phyloP scores from a whole-genome alignment of 805 yeast species.

The Torulaspora quercuum region DNA sequence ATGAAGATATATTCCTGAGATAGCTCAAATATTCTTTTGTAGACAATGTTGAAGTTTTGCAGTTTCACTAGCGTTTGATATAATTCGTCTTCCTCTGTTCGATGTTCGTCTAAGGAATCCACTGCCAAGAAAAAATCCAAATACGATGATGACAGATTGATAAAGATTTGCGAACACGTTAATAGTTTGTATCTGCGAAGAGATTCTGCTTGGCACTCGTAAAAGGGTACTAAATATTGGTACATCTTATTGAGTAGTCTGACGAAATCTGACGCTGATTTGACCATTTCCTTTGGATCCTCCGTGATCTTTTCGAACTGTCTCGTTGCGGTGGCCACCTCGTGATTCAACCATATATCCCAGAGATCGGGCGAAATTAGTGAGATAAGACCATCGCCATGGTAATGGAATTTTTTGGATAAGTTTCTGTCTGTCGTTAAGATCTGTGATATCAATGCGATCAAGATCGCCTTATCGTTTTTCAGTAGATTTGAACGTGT shows the following conservation, averaged over 20 bases:
- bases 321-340: slow-evolving; percentile 42
- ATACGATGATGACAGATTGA: slow-evolving; percentile 26
- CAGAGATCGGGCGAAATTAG: slow-evolving; percentile 33
- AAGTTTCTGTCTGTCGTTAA: slow-evolving; percentile 39
- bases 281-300: slow-evolving; percentile 17
- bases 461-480: slow-evolving; percentile 40
- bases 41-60: slow-evolving; percentile 20
- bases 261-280: slow-evolving; percentile 40
- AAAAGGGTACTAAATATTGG: slow-evolving; percentile 40
- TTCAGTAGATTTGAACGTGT: slow-evolving; percentile 36
- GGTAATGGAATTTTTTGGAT: slow-evolving; percentile 42
- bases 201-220: slow-evolving; percentile 20
- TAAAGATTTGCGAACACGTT: slow-evolving; percentile 30
- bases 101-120: slow-evolving; percentile 22
- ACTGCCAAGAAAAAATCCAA: slow-evolving; percentile 23
- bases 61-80: slow-evolving; percentile 27
- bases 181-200: slow-evolving; percentile 27
- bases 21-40: slow-evolving; percentile 19
- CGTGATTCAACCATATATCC: slow-evolving; percentile 49
- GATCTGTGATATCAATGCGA: slow-evolving; percentile 41
- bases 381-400: slow-evolving; percentile 36
- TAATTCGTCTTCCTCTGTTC: slow-evolving; percentile 27
- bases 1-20: slow-evolving; percentile 22
- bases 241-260: slow-evolving; percentile 46
- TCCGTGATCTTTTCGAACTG: slow-evolving; percentile 45